Base-by-base conservation (phyloP, 176 grass and related monocot species). In the Eleusine indica region DNA sequence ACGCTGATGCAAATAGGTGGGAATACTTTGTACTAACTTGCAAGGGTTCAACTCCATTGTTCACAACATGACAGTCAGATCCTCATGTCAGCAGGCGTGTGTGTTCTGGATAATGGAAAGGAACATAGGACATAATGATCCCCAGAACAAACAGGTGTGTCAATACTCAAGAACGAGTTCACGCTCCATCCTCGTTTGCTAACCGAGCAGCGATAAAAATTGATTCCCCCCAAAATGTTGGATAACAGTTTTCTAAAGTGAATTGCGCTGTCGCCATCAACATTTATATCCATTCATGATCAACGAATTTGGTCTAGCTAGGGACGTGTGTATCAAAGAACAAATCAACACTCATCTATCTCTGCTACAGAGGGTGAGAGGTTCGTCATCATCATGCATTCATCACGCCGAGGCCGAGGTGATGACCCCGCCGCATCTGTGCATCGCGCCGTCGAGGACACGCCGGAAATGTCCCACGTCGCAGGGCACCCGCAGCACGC, bases 401-500 rank as follows among this genome's bases (percentile, higher is more conserved):
- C 16, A 10, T 76, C 74, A 77, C 12, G 43, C 25, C 16, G 61
- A 3, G 32, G 32, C 32, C 17, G 53, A 57, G 61, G 3, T 66
- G 22, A 37, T 37, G 48, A 1, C 47, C 7, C 19, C 32, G 16
- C 61, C 76, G 28, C 71, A 80, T 19, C 75, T 71, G 9, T 76
- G 70, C 74, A 68, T 52, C 35, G 70, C 82, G 69, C 79, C 7
- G 37, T 78, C 40, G 54, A 94, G 12, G 17, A 83, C 82, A 14
- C 63, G 54, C 0, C 70, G 85, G 75, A 95, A 86, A 10, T 66
- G 88, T 0, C 51, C 56, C 9, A 48, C 88, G 40, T 90, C 85
- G 65, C 94, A 97, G 22, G 83, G 85, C 17, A 94, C 69, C 29
- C 83, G 74, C n/a, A 97, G 83, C 37, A 94, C 84, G 12, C 94